phyloP scores from a whole-genome alignment of 495 filamentous ascomycete species.

The Hypoxylon intermedium region DNA sequence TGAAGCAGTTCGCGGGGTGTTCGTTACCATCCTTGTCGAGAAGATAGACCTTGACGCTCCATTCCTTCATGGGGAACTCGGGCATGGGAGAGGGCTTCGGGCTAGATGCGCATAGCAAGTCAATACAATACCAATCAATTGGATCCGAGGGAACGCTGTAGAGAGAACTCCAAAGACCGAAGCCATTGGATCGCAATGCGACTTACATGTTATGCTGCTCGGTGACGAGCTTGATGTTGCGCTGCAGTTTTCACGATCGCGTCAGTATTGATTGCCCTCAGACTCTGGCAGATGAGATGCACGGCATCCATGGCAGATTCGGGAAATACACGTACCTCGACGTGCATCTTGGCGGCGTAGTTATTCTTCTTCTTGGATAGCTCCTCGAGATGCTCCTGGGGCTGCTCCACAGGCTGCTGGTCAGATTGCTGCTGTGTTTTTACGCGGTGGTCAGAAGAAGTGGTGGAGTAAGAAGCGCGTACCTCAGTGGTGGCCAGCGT shows the following conservation, averaged over 20 bases:
- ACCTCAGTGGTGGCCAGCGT: too few relatives aligned
- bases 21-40: conserved; percentile 68
- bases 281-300: background rate
- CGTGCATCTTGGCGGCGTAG: conserved; percentile 22
- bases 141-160: conserved; percentile 5
- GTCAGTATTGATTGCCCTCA: conserved; percentile 28
- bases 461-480: too few relatives aligned
- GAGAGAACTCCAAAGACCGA: conserved; percentile 9
- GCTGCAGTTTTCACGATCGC: conserved; percentile 52
- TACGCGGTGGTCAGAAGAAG: too few relatives aligned
- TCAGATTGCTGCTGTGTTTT: too few relatives aligned
- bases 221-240: conserved; percentile 89
- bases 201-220: conserved; percentile 87
- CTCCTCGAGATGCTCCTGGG: too few relatives aligned
- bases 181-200: background rate
- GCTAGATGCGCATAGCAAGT: conserved; percentile 46
- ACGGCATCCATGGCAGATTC: background rate
- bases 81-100: conserved; percentile 77
- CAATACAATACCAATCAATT: conserved; percentile 27
- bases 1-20: conserved; percentile 81
- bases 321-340: conserved; percentile 41
- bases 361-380: too few relatives aligned
- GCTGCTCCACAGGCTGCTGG: too few relatives aligned
- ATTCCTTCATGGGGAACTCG: conserved; percentile 87
- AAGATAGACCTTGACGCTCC: conserved; percentile 70